Evolutionary conservation across 1,139 yeast species (phyloP).

Genomic region (Saccharomyces hybrid): DNA sequence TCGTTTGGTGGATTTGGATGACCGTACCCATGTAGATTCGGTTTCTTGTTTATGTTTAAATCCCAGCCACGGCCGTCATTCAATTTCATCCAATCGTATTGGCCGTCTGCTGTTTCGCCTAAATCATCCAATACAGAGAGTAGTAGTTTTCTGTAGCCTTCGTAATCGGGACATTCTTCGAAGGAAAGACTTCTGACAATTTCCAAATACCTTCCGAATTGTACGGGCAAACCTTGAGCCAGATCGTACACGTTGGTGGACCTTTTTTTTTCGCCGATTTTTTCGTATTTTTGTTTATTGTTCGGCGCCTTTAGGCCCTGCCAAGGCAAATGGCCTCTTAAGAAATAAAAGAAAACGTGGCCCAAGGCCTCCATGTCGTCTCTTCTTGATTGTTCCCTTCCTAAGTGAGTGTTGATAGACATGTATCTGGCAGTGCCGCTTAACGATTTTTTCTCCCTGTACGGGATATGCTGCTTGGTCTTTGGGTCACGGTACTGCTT

Average conservation of each 20-base stretch:
- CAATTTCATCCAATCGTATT: constrained; percentile 79
- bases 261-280: constrained; percentile 72
- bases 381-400: constrained; percentile 93
- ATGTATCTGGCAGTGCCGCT: constrained; percentile 98
- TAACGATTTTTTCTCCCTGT: constrained; percentile 89
- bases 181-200: constrained; percentile 64
- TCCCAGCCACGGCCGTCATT: constrained; percentile 83
- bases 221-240: constrained; percentile 63
- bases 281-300: constrained; percentile 73
- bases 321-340: constrained; percentile 96
- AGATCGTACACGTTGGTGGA: constrained; percentile 61
- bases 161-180: constrained; percentile 75
- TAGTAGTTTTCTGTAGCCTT: constrained; percentile 58
- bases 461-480: constrained; percentile 91
- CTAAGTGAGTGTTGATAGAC: constrained; percentile 89
- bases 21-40: constrained; percentile 79
- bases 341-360: constrained; percentile 87
- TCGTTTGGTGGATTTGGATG: constrained; percentile 50
- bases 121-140: constrained; percentile 56
- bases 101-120: constrained; percentile 51
- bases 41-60: constrained; percentile 65
- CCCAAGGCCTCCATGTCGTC: constrained; percentile 96
- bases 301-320: constrained; percentile 91
- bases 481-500: constrained; percentile 93
- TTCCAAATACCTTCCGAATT: constrained; percentile 68